Base-by-base conservation (phyloP, 768 basidiomycete species). In the Pleurotus giganteus region DNA sequence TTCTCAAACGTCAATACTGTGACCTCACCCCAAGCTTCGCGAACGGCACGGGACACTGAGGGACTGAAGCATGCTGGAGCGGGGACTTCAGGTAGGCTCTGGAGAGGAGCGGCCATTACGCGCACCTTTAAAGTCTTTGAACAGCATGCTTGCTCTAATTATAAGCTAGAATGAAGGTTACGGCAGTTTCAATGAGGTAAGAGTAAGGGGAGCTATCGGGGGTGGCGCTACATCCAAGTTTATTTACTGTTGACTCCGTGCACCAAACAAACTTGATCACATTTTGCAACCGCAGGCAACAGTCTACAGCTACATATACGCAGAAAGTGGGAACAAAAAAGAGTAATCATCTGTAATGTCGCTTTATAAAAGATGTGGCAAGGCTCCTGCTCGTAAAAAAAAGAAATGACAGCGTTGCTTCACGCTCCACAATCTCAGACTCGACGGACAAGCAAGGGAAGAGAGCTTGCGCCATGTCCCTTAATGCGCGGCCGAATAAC, bases 401-500 rank as follows among this genome's bases (percentile, higher is more conserved):
- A 6, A 11, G 9, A 21, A 41, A 17, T 12, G n/a, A 41, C 21
- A 24, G 21, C 23, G 43, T 9, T 17, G 19, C 17, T 13, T 45
- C 24, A 13, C 43, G 17, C 15, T 45, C 5, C 19, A 19, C 17
- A 39, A 36, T 28, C 34, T 28, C 36, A 52, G 9, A 59, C 41
- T 43, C 54, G 74, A 39, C 70, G 76, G 49, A 85, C 74, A 28
- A 75, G 58, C 51, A 85, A 71, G 36, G 85, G 84, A 36, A 86
- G 74, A 11, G 82, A 83, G 58, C 83, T 85, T 8, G 72, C 65
- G 0, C 69, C 71, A 59, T 83, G 70, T 42, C 83, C 82, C 58
- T 69, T 70, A 54, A 86, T 64, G 29, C 83, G 76, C 31, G 85
- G 82, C 13, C 84, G 77, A 49, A 86, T 75, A 11, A 86, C 84